phyloP scores from a whole-genome alignment of 2,329 filamentous ascomycete genomes.

The Fusarium piperis region DNA sequence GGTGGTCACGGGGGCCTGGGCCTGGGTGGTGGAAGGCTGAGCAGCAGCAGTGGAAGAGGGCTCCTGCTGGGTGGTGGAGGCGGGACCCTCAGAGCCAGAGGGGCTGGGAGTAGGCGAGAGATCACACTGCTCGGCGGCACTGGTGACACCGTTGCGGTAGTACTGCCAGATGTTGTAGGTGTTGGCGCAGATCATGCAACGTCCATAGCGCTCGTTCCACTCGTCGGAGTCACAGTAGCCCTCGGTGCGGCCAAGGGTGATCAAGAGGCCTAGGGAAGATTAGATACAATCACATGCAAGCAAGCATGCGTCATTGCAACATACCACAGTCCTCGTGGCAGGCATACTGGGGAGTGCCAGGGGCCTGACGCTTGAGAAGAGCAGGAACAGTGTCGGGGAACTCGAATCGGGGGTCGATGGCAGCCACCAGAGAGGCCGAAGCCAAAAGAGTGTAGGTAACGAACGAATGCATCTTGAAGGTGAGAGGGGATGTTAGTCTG shows the following conservation, averaged over 20 bases:
- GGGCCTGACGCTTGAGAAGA: conserved; percentile 54
- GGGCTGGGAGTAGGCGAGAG: conserved; percentile 28
- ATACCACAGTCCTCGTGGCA: conserved; percentile 59
- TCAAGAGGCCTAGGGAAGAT: conserved; percentile 28
- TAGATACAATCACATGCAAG: not conserved
- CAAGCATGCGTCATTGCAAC: conserved; percentile 30
- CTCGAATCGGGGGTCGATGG: conserved; percentile 46
- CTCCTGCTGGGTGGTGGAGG: conserved; percentile 1
- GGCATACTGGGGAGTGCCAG: conserved; percentile 55
- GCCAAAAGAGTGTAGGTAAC: conserved; percentile 33
- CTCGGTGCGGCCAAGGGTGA: conserved; percentile 47
- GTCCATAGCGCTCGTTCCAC: conserved; percentile 52
- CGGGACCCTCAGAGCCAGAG: conserved; percentile 15
- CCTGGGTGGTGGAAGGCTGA: not conserved
- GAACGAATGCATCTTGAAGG: conserved; percentile 27
- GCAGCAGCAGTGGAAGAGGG: not conserved
- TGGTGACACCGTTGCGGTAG: conserved; percentile 51
- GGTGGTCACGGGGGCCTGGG: not conserved
- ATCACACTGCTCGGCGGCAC: conserved; percentile 45
- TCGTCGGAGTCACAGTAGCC: conserved; percentile 51
- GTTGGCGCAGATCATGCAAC: conserved; percentile 55
- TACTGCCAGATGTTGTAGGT: conserved; percentile 56
- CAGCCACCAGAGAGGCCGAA: conserved; percentile 20
- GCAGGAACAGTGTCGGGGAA: conserved; percentile 30
- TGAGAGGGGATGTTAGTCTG: not conserved